Conservation (phyloP, 768 basidiomycete species). For the Kwoniella sp. region DNA sequence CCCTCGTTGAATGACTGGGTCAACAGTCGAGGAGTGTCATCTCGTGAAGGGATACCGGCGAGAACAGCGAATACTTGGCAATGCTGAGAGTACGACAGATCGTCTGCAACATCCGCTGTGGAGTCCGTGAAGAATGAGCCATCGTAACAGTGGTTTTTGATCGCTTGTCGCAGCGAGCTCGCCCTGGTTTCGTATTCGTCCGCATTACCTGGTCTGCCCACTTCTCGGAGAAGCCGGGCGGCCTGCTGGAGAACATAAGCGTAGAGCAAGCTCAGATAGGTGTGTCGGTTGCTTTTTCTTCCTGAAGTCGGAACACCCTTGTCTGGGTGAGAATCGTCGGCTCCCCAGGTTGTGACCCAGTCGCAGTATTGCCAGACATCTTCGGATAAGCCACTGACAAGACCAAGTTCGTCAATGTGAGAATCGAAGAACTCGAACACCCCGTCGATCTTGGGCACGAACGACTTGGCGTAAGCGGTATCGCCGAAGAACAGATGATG, state of each 20-base stretch:
- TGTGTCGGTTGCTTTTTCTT: slow-evolving; percentile 21
- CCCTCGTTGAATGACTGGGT: slow-evolving; percentile 3
- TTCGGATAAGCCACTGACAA: slow-evolving; percentile 28
- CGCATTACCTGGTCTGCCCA: slow-evolving; percentile 22
- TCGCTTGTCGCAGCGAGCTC: slow-evolving; percentile 14
- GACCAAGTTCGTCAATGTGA: slow-evolving; percentile 30
- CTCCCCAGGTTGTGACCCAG: slow-evolving; percentile 32
- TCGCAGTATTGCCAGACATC: slow-evolving; percentile 42
- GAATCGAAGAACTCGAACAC: slow-evolving; percentile 37
- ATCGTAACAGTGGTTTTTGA: slow-evolving; percentile 28
- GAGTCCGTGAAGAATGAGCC: slow-evolving; percentile 29
- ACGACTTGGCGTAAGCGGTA: slow-evolving; percentile 18
- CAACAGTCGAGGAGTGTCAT: slow-evolving; percentile 12
- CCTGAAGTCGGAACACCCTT: slow-evolving; percentile 35
- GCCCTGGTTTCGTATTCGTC: slow-evolving; percentile 17
- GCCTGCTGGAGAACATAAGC: slow-evolving; percentile 20
- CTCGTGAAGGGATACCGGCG: slow-evolving; percentile 10
- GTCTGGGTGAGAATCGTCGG: slow-evolving; percentile 26
- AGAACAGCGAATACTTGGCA: slow-evolving; percentile 26
- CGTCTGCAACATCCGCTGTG: slow-evolving; percentile 11
- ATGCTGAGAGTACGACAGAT: slow-evolving; percentile 24
- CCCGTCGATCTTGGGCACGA: slow-evolving; percentile 30
- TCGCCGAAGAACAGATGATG: slow-evolving; percentile 35
- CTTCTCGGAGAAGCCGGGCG: slow-evolving; percentile 17
- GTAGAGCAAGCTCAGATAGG: slow-evolving; percentile 29